phyloP scores from a whole-genome alignment of 208 protist species.

The Tritrichomonas foetus region DNA sequence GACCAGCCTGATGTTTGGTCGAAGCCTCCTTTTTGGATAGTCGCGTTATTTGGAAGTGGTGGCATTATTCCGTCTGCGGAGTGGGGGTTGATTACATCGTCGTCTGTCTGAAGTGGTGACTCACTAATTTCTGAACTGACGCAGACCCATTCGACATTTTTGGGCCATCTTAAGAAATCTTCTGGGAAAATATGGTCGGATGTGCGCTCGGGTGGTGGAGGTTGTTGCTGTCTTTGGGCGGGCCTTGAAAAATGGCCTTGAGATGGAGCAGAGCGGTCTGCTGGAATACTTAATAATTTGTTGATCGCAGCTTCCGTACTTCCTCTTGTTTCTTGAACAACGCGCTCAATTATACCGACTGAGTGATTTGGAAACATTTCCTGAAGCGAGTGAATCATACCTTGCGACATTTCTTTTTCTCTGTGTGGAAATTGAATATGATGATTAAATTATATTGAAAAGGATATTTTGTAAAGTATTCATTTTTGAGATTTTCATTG shows the following conservation, averaged over 20 bases:
- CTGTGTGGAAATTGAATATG: too few relatives aligned
- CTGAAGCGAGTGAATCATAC: not conserved
- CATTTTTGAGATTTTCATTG: too few relatives aligned
- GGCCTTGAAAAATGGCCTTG: not conserved
- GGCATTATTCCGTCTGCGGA: too few relatives aligned
- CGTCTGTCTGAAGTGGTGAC: too few relatives aligned
- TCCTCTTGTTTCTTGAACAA: not conserved
- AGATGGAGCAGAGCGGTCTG: not conserved
- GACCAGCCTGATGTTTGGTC: not conserved
- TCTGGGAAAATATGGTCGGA: not conserved
- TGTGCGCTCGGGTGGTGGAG: not conserved
- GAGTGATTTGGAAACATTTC: conserved; percentile 1
- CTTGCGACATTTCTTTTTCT: too few relatives aligned
- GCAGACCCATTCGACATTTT: not conserved
- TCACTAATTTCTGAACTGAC: too few relatives aligned
- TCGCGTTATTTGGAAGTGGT: too few relatives aligned
- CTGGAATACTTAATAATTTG: not conserved
- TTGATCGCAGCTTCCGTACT: not conserved
- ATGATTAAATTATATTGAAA: too few relatives aligned
- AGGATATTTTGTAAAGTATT: too few relatives aligned
- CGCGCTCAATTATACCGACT: not conserved
- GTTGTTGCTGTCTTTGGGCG: not conserved
- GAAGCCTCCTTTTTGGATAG: too few relatives aligned
- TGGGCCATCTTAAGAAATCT: not conserved
- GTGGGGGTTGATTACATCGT: too few relatives aligned